Base-by-base conservation (phyloP, 108 stramenopile species). In the Nitzschia palea region DNA sequence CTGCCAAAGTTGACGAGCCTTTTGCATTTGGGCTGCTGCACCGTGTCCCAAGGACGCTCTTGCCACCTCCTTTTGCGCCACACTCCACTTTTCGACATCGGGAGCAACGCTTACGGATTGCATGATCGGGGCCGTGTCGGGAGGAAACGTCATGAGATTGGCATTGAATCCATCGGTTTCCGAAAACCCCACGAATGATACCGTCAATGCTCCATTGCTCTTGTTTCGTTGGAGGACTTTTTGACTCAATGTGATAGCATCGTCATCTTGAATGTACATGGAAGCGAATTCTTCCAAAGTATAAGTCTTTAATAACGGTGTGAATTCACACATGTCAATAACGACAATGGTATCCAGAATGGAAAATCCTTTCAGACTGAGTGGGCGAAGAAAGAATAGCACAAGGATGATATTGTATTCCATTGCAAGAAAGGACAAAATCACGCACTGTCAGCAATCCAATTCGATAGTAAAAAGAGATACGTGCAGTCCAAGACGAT, bases 271-370 rank as follows among this genome's bases (percentile, higher is more conserved):
- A 44, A 74, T 44, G 48, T 74, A 74, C 10, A 28, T 53, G 26
- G 51, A 28, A 3, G 35, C 26, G 31, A 67, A 74, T 43, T 74
- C 58, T 31, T 60, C 73, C 0, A 53, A 18, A 14, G 65, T 74
- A 0, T 64, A 59, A 18, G 58, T 67, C 33, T 45, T 51, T 17
- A 74, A 67, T 4, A 74, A 14, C 0, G 73, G 73, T 31, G 73
- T 67, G 0, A 36, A 55, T 60, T 74, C 73, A 26, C 63, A 54
- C 73, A 74, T 74, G 43, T 74, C 65, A 28, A 74, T 65, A 3
- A 63, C 44, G 0, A 67, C 58, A 18, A 60, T 18, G 34, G 50
- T 57, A 44, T 66, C 65, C 18, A 74, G 22, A n/a, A 74, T 67
- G 2, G 65, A 61, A 27, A 53, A 43, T 4, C 63, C 63, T 22